Conservation (phyloP, 2,329 filamentous ascomycete genomes). For the Sodiomyces alkalinus region DNA sequence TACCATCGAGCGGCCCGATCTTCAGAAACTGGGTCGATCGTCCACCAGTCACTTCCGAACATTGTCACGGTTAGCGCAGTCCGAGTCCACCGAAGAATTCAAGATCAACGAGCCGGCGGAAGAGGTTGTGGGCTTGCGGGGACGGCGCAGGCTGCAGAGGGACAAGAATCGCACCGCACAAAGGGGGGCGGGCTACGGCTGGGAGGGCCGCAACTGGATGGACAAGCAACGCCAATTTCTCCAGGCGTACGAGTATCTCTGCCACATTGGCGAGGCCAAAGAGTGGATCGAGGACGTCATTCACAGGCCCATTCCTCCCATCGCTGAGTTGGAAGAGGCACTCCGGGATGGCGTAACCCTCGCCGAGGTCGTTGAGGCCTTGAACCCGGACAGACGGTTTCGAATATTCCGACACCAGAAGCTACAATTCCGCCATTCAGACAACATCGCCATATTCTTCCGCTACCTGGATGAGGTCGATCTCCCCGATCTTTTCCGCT, state of each 20-base stretch:
- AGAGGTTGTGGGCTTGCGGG: conserved; percentile 77
- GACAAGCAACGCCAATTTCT: conserved; percentile 94
- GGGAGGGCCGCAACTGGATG: conserved; percentile 91
- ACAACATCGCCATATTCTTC: conserved; percentile 97
- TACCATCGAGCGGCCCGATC: conserved; percentile 51
- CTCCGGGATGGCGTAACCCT: conserved; percentile 85
- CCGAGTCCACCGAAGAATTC: conserved; percentile 64
- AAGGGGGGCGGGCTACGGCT: conserved; percentile 41
- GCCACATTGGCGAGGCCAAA: conserved; percentile 96
- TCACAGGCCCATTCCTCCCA: conserved; percentile 71
- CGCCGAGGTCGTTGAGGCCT: conserved; percentile 81
- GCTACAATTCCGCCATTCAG: conserved; percentile 87
- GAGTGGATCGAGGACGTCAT: conserved; percentile 96
- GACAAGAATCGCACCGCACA: conserved; percentile 36
- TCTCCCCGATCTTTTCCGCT: conserved; percentile 87
- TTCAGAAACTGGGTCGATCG: conserved; percentile 72
- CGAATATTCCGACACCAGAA: conserved; percentile 77
- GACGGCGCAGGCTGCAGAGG: conserved; percentile 69
- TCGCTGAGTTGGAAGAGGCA: conserved; percentile 86
- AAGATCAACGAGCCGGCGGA: conserved; percentile 62
- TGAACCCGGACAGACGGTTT: conserved; percentile 60
- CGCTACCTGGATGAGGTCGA: conserved; percentile 83
- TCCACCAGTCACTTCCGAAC: conserved; percentile 81
- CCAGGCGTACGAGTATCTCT: conserved; percentile 95
- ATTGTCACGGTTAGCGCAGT: conserved; percentile 68